phyloP scores from a whole-genome alignment of 805 yeast species.

The Yamadazyma tumulicola region DNA sequence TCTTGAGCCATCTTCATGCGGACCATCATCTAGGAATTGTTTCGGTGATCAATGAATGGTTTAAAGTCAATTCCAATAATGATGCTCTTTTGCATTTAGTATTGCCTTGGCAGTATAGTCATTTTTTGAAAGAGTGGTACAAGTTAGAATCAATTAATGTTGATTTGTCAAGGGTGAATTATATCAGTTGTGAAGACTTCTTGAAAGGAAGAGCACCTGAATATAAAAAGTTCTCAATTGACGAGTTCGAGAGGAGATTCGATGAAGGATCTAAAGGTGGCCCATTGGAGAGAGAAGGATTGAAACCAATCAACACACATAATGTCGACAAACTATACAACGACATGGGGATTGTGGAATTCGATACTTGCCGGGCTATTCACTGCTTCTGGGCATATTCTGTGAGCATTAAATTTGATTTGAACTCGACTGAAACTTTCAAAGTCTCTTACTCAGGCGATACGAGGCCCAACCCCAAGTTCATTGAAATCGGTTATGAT shows the following conservation, averaged over 20 bases:
- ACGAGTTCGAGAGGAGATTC: conserved; percentile 30
- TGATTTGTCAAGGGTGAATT: conserved; percentile 42
- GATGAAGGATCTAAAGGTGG: conserved; percentile 18
- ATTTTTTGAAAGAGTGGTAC: conserved; percentile 69
- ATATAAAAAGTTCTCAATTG: conserved; percentile 23
- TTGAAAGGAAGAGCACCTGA: conserved; percentile 29
- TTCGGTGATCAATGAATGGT: conserved; percentile 70
- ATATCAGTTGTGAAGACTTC: conserved; percentile 61
- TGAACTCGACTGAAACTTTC: conserved; percentile 42
- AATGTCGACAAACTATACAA: conserved; percentile 33
- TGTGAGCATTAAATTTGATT: conserved; percentile 51
- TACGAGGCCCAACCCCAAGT: conserved; percentile 74
- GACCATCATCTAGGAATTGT: conserved; percentile 92
- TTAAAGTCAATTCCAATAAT: conserved; percentile 31
- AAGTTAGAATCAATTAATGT: conserved; percentile 37
- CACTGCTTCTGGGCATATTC: conserved; percentile 84
- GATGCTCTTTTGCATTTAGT: conserved; percentile 50
- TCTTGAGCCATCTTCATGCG: conserved; percentile 89
- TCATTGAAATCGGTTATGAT: conserved; percentile 60
- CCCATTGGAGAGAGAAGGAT: conserved; percentile 18
- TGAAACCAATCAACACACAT: conserved; percentile 24
- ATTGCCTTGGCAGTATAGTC: conserved; percentile 70
- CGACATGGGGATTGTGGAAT: conserved; percentile 39
- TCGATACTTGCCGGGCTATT: conserved; percentile 68
- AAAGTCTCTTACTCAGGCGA: conserved; percentile 91